Evolutionary conservation across 306 rosid genomes (phyloP).

Genomic region (Phaseolus lunatus): DNA sequence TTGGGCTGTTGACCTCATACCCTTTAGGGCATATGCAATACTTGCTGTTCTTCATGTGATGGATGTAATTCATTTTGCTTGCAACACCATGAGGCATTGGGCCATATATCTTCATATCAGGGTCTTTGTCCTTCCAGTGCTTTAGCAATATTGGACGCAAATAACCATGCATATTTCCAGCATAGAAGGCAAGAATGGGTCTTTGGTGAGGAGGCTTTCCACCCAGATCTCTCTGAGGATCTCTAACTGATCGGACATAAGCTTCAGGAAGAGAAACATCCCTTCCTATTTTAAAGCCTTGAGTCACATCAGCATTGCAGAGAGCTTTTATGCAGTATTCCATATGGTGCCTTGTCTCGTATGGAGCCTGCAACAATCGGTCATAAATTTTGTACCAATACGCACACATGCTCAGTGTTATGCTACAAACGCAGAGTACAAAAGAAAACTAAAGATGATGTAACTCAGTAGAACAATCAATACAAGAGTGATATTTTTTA

Average conservation of each 20-base stretch:
- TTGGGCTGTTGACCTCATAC: slow-evolving; percentile 91
- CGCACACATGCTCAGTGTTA: slow-evolving; percentile 3
- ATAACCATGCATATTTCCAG: slow-evolving; percentile 90
- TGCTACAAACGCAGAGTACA: slow-evolving; percentile 31
- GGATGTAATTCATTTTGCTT: slow-evolving; percentile 86
- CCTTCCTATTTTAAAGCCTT: slow-evolving; percentile 86
- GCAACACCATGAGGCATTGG: slow-evolving; percentile 85
- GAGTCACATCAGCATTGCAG: slow-evolving; percentile 90
- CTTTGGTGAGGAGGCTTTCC: slow-evolving; percentile 81
- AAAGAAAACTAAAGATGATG: slow-evolving; percentile 37
- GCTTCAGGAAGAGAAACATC: slow-evolving; percentile 95
- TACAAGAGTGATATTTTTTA: not conserved
- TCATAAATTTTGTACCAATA: slow-evolving; percentile 14
- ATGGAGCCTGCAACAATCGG: slow-evolving; percentile 75
- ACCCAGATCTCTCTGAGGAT: slow-evolving; percentile 84
- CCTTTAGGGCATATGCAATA: slow-evolving; percentile 98
- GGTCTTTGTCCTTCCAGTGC: slow-evolving; percentile 87
- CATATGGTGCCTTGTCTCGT: slow-evolving; percentile 97
- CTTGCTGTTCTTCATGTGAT: slow-evolving; percentile 89
- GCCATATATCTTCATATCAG: slow-evolving; percentile 81
- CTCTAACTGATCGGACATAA: slow-evolving; percentile 68
- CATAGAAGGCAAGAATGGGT: slow-evolving; percentile 80
- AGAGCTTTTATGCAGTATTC: slow-evolving; percentile 93
- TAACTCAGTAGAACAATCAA: slow-evolving; percentile 17
- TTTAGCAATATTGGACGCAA: slow-evolving; percentile 72